Evolutionary conservation across 176 grass and related monocot species (phyloP), one percentile per base, ranked within the genome.

Genomic region (Paspalum notatum): DNA sequence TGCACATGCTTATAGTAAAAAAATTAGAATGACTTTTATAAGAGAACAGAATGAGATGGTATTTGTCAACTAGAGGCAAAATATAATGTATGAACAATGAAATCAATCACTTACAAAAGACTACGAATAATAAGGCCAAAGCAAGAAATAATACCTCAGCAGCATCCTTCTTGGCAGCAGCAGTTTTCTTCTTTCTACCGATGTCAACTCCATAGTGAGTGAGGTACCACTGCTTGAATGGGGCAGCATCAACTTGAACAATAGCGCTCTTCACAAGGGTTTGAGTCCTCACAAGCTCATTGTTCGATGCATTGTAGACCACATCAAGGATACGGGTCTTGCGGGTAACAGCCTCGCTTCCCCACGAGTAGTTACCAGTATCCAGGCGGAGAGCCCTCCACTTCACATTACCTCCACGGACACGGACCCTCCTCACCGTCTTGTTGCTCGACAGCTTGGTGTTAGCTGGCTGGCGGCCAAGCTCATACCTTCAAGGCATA

Each of bases 191-290:
- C 70, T 86, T 86, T 42, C 93, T 90, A 47, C 93, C 93, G 49
- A 93, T 91, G 18, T 97, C 93, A 0, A 97, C 88, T 62, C 93
- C 93, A 61, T 97, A 97, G 52, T 97, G 93, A 47, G 91, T 89
- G 62, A 93, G 86, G 67, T 97, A 97, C 93, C 93, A 97, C 66
- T 92, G 88, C 80, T 89, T 97, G 90, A 97, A 97, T 17, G 93
- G 90, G 20, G 93, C 83, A 41, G 90, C 93, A 91, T 97, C 93
- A 57, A 97, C 93, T 87, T 97, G 93, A 14, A 97, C 78, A 64
- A 97, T 93, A 26, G 93, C 93, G 4, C 84, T 97, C 83, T 97
- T 97, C 9, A 93, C 93, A 50, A 97, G 93, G 17, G 93, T 97
- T 50, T 93, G 93, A 9, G 90, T 97, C 86, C 93, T 93, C 22